phyloP scores from a whole-genome alignment of 2,329 filamentous ascomycete species.

The Colletotrichum agaves region DNA sequence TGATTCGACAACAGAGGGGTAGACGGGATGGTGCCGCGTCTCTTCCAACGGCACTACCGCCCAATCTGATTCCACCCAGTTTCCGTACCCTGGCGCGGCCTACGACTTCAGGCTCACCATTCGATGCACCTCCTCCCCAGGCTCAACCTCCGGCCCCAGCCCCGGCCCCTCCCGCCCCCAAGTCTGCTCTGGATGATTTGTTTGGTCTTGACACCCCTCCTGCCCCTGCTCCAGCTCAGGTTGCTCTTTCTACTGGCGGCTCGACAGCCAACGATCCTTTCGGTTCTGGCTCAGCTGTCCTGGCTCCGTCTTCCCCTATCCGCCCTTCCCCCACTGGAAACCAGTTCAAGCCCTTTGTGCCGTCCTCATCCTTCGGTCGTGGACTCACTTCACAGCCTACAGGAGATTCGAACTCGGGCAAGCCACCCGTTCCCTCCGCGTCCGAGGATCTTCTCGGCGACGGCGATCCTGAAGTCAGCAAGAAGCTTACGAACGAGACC shows the following conservation, averaged over 20 bases:
- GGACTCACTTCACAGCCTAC: slow-evolving; percentile 81
- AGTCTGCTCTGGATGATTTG: slow-evolving; percentile 90
- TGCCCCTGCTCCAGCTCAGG: slow-evolving; percentile 63
- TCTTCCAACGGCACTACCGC: slow-evolving; percentile 81
- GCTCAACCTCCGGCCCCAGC: slow-evolving; percentile 44
- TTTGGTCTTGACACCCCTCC: slow-evolving; percentile 81
- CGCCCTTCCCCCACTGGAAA: slow-evolving; percentile 58
- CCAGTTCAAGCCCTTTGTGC: slow-evolving; percentile 89
- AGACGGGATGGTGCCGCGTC: slow-evolving; percentile 69
- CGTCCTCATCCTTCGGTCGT: slow-evolving; percentile 91
- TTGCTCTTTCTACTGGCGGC: slow-evolving; percentile 77
- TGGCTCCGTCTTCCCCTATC: slow-evolving; percentile 64
- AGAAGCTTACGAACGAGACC: slow-evolving; percentile 88
- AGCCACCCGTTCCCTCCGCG: slow-evolving; percentile 53
- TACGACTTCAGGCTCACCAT: slow-evolving; percentile 63
- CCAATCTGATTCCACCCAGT: slow-evolving; percentile 85
- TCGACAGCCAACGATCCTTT: slow-evolving; percentile 75
- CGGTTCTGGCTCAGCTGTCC: slow-evolving; percentile 57
- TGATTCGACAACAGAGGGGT: slow-evolving; percentile 89
- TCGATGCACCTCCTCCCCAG: slow-evolving; percentile 54
- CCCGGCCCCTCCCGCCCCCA: slow-evolving; percentile 61
- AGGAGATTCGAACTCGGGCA: slow-evolving; percentile 66
- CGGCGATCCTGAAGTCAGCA: slow-evolving; percentile 87
- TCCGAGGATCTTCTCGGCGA: slow-evolving; percentile 92
- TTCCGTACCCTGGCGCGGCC: slow-evolving; percentile 74